A percentile compares a stretch with the other conserved stretches of the same genome.
Conservation (phyloP, 306 rosid species). For the Inga leiocalycina region DNA sequence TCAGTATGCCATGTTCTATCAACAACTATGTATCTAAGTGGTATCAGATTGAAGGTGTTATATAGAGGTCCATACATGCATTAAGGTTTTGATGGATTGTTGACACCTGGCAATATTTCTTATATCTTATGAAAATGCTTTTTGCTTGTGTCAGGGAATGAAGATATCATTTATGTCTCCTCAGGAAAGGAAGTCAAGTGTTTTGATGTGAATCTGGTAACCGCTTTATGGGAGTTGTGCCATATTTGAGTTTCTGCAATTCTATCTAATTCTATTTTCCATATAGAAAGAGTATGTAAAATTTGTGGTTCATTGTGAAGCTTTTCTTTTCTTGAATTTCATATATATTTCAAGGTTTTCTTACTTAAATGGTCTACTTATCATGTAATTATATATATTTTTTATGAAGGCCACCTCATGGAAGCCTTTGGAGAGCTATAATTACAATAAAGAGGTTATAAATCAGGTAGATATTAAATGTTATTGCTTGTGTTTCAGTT, state of each 20-base stretch:
- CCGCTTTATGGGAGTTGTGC: slow-evolving; percentile 28
- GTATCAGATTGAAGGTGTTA: background rate
- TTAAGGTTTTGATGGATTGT: background rate
- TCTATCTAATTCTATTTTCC: slow-evolving; percentile 9
- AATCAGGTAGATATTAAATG: slow-evolving; percentile 64
- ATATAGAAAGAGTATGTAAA: background rate
- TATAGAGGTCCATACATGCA: background rate
- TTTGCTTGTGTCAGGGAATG: slow-evolving; percentile 70
- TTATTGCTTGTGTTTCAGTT: slow-evolving; percentile 27
- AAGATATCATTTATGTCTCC: slow-evolving; percentile 71
- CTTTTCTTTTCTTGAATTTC: slow-evolving; percentile 7
- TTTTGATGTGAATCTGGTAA: slow-evolving; percentile 89
- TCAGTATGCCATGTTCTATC: background rate
- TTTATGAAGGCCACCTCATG: slow-evolving; percentile 61
- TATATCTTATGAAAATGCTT: slow-evolving; percentile 25
- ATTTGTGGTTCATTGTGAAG: background rate
- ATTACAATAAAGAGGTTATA: slow-evolving; percentile 89
- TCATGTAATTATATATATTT: slow-evolving; percentile 18
- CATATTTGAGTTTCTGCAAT: slow-evolving; percentile 25
- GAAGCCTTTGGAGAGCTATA: slow-evolving; percentile 70
- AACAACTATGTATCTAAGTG: background rate
- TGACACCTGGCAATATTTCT: background rate
- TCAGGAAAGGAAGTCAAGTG: slow-evolving; percentile 83
- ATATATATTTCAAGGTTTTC: slow-evolving; percentile 15
- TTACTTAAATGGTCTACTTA: slow-evolving; percentile 30